Base-by-base conservation (phyloP, 2,329 filamentous ascomycete genomes). In the Aspergillus bombycis region DNA sequence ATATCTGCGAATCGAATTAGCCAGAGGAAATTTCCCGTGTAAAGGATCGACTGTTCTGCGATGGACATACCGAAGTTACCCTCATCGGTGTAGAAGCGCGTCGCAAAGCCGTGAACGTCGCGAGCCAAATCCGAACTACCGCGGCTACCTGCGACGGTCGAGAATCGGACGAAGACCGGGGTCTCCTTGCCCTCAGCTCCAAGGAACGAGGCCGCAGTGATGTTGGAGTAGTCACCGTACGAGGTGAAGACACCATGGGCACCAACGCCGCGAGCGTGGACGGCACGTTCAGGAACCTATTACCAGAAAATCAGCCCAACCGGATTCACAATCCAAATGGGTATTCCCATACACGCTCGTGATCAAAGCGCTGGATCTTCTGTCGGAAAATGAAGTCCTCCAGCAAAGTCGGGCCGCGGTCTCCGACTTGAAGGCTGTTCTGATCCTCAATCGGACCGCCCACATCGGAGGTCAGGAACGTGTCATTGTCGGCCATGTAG, bases 371-470 rank as follows among this genome's bases (percentile, higher is more conserved):
- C 55, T 87, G 86, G 48, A 91, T 89, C 79, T 91, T 92, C 70
- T 92, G 89, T 36, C 89, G 84, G 72, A 91, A 89, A 66, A 90
- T 88, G 57, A 90, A 91, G 72, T 92, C 90, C 71, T 92, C 90
- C 0, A 93, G 79, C 23, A 92, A 78, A 0, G 88, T 89, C 1
- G 90, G 85, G 1, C 90, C 90, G 52, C 89, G 82, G 9, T 85
- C 82, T 2, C 90, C 90, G n/a, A 85, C 89, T 69, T 83, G 89
- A 43, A 92, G 77, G 69, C 87, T 90, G 65, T 84, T 81, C 70
- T 90, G 88, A 34, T 92, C 90, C 54, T 82, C 81, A 46, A 92
- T 88, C 0, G 89, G 89, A 0, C 86, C 88, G 12, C 90, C 90
- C 28, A 86, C 86, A 71, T 92, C 90, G 32, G 85, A 86, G 0